phyloP scores from a whole-genome alignment of 805 yeast species.

The Torulaspora quercuum region DNA sequence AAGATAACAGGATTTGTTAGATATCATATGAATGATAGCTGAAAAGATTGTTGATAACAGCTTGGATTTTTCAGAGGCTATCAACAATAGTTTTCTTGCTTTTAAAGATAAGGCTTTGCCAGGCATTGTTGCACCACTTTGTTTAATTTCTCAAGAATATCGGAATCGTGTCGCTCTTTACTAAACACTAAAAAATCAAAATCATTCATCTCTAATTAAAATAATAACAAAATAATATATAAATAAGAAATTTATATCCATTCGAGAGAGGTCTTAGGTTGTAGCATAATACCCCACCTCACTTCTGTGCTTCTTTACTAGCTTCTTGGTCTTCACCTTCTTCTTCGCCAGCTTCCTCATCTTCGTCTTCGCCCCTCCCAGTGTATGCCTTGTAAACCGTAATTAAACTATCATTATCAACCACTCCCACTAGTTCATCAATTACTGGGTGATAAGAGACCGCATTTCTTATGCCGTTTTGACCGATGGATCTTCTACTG shows the following conservation, averaged over 20 bases:
- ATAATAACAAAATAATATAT: too few relatives aligned
- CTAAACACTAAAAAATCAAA: slow-evolving; percentile 2
- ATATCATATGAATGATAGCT: too few relatives aligned
- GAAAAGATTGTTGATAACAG: too few relatives aligned
- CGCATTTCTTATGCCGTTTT: slow-evolving; percentile 23
- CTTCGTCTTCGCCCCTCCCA: slow-evolving; percentile 25
- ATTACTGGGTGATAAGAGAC: slow-evolving; percentile 33
- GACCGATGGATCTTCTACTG: slow-evolving; percentile 24
- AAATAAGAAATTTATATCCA: too few relatives aligned
- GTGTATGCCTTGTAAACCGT: slow-evolving; percentile 31
- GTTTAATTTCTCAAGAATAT: not conserved
- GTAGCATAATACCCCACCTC: too few relatives aligned
- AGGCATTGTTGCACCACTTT: too few relatives aligned
- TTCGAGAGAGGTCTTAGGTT: too few relatives aligned
- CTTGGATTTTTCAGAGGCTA: too few relatives aligned
- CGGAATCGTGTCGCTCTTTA: not conserved
- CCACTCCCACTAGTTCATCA: slow-evolving; percentile 28
- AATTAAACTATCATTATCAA: slow-evolving; percentile 29
- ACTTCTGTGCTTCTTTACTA: not conserved
- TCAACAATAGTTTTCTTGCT: too few relatives aligned
- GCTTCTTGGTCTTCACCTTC: slow-evolving; percentile 14
- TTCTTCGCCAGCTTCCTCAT: slow-evolving; percentile 12
- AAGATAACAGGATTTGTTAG: too few relatives aligned
- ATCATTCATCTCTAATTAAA: not conserved
- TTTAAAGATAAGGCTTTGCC: too few relatives aligned